Base-by-base conservation (phyloP, 1,284 basidiomycete species). In the Ceratobasidium papillatum region DNA sequence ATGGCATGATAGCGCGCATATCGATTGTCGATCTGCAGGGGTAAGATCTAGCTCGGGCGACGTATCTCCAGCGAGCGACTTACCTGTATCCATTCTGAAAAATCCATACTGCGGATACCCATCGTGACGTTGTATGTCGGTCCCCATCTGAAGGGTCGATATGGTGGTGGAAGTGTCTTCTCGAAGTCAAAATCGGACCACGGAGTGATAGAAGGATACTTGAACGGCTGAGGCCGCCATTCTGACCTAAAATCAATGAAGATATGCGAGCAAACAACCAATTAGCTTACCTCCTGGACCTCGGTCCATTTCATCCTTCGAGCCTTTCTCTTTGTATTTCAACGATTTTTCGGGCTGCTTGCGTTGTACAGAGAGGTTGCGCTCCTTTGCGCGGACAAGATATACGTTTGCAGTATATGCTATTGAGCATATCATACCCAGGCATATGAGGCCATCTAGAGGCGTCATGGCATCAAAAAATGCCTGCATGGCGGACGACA, bases 81-180 rank as follows among this genome's bases (percentile, higher is more conserved):
- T 52, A 66, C 76, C 43, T 77, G 47, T 58, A 78, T 76, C 77
- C 77, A 78, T 4, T 78, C 75, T n/a, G 71, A 41, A 76, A 76
- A 78, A 19, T 74, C 71, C 62, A 75, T 76, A 38, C 65, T 71
- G 17, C 77, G 74, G 25, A 78, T 51, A 52, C 77, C 77, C 77
- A 78, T 78, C n/a, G 77, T 77, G 22, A 77, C 52, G 58, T 77
- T 68, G 32, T 77, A 76, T 9, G 76, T 72, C 3, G 74, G 74
- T 22, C 77, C 77, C 77, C 77, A 77, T 75, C 76, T 69, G 47
- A 77, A 77, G 22, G 77, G 77, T n/a, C 77, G 75, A 71, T 77
- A 77, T 22, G 74, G 56, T 1, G 69, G 56, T 11, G 77, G 74
- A 45, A 61, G 61, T 14, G 71, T 72, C 19, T 52, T 74, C 1